Evolutionary conservation across 345 rosid genomes (phyloP).

Genomic region (Eucalyptus microcorys): DNA sequence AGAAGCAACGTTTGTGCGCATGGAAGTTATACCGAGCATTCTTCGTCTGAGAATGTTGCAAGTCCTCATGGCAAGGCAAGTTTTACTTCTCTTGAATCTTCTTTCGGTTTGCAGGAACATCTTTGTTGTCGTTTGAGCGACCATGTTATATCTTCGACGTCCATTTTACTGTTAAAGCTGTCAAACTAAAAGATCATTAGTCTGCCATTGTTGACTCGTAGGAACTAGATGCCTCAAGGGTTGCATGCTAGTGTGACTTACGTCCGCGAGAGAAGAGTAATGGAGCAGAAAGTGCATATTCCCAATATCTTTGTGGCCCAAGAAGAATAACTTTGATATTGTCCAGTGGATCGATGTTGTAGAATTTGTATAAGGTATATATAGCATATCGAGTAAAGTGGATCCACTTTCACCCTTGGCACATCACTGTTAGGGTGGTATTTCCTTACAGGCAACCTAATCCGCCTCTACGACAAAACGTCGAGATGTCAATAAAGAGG

Average conservation of each 20-base stretch:
- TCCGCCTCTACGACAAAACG: accelerated
- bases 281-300: not conserved
- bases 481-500: not conserved
- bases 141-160: not conserved
- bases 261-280: not conserved
- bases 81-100: not conserved
- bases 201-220: not conserved
- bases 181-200: not conserved
- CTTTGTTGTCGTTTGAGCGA: not conserved
- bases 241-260: not conserved
- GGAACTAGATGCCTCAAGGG: not conserved
- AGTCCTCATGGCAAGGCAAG: not conserved
- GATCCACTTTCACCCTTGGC: not conserved
- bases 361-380: not conserved
- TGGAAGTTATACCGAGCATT: not conserved
- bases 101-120: not conserved
- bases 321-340: not conserved
- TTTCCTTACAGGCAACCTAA: not conserved
- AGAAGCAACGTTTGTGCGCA: not conserved
- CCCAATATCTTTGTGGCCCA: not conserved
- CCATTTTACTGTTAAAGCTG: not conserved
- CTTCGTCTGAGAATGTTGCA: not conserved
- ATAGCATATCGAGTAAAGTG: not conserved
- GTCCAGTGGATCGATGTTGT: not conserved
- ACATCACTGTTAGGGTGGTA: no score